Conservation (phyloP, 345 rosid genomes). For the Arabidopsis arenosa region DNA sequence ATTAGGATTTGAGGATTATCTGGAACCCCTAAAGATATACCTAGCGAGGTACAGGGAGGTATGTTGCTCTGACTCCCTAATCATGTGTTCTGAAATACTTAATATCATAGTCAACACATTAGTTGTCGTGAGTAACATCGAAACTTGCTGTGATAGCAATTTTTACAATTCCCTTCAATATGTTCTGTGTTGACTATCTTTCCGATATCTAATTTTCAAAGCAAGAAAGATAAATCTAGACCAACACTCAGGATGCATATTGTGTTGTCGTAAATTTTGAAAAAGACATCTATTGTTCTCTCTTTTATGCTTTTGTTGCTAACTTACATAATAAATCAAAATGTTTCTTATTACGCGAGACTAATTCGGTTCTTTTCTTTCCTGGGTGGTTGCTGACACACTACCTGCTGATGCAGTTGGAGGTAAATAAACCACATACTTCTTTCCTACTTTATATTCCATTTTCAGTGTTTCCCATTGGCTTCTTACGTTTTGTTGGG, state of each 20-base stretch:
- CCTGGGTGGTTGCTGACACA: constrained; percentile 37
- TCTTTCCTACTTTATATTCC: neutral
- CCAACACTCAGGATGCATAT: too few relatives aligned
- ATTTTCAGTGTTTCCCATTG: neutral
- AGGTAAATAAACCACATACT: constrained; percentile 54
- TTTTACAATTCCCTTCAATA: neutral
- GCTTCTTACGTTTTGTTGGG: constrained; percentile 18
- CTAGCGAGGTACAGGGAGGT: constrained; percentile 73
- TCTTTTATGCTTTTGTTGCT: neutral
- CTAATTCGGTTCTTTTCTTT: constrained; percentile 26
- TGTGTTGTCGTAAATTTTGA: too few relatives aligned
- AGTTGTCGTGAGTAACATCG: neutral
- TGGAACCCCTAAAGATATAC: constrained; percentile 67
- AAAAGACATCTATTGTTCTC: neutral
- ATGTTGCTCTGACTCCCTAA: constrained; percentile 7
- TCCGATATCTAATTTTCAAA: constrained; percentile 2
- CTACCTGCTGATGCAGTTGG: constrained; percentile 57
- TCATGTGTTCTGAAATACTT: neutral
- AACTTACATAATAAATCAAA: neutral
- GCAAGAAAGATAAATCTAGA: constrained; percentile 5
- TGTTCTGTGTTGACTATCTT: constrained; percentile 12
- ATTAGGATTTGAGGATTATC: constrained; percentile 72
- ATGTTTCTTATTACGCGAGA: neutral
- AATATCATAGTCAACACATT: neutral
- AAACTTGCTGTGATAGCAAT: neutral